Evolutionary conservation across 179 eudicot genomes (phyloP).

Genomic region (Spergularia azorica): DNA sequence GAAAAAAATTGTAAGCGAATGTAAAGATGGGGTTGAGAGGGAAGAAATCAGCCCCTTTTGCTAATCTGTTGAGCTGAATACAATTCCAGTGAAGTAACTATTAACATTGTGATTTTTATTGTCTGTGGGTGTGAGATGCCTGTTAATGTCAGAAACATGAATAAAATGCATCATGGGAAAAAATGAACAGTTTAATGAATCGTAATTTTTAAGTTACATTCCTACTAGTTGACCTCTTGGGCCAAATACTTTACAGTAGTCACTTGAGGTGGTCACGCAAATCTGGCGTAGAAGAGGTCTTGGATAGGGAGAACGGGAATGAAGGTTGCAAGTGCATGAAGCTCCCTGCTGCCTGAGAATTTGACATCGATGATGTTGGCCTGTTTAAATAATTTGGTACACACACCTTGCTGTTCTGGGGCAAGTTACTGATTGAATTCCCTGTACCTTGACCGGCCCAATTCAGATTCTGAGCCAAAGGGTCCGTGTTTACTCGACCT

Average conservation of each 20-base stretch:
- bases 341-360: slow-evolving; percentile 34
- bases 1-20: background rate
- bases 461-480: slow-evolving; percentile 29
- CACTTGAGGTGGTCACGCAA: slow-evolving; percentile 26
- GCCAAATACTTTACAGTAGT: slow-evolving; percentile 13
- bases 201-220: background rate
- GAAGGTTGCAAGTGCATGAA: slow-evolving; percentile 34
- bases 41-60: background rate
- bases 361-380: slow-evolving; percentile 29
- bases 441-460: slow-evolving; percentile 42
- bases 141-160: background rate
- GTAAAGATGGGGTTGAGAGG: background rate
- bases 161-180: background rate
- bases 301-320: slow-evolving; percentile 43
- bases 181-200: background rate
- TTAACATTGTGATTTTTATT: background rate
- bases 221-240: background rate
- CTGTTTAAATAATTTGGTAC: slow-evolving; percentile 39
- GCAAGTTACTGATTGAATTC: slow-evolving; percentile 41
- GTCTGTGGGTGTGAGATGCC: background rate
- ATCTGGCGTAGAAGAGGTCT: slow-evolving; percentile 45
- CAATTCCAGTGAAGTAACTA: background rate
- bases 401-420: slow-evolving; percentile 34
- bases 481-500: slow-evolving; percentile 23
- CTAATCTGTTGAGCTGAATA: background rate